Conservation (phyloP, 495 filamentous ascomycete species). For the Cenococcum geophilum region DNA sequence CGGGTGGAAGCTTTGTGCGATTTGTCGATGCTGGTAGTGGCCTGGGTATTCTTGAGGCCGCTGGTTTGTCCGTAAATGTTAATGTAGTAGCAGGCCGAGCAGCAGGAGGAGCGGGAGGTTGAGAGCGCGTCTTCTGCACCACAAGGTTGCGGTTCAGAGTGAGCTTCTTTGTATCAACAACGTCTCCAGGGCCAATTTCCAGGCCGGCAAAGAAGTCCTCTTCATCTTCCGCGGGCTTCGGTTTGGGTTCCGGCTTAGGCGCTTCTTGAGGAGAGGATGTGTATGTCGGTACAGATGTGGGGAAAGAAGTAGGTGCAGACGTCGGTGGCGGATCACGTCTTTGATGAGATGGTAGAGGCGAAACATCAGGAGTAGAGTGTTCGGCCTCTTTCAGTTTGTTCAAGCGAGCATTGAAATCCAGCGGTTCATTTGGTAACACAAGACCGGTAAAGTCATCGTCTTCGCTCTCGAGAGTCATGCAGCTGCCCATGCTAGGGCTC, state of each 20-base stretch:
- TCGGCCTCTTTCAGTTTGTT: slow-evolving; percentile 51
- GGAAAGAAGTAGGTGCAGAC: slow-evolving; percentile 15
- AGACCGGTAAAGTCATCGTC: slow-evolving; percentile 85
- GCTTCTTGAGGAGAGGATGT: slow-evolving; percentile 4
- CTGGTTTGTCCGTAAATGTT: slow-evolving; percentile 76
- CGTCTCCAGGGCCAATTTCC: slow-evolving; percentile 76
- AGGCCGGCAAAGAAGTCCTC: slow-evolving; percentile 86
- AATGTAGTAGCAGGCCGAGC: slow-evolving; percentile 70
- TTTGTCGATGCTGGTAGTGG: slow-evolving; percentile 57
- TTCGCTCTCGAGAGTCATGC: slow-evolving; percentile 86
- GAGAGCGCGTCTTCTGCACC: slow-evolving; percentile 63
- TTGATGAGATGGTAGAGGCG: slow-evolving; percentile 17
- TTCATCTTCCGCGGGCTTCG: slow-evolving; percentile 45
- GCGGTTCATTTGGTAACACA: slow-evolving; percentile 70
- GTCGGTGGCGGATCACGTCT: slow-evolving; percentile 23
- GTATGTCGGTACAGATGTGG: slow-evolving; percentile 3
- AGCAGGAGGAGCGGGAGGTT: slow-evolving; percentile 42
- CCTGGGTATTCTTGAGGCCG: slow-evolving; percentile 45
- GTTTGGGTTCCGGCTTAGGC: slow-evolving; percentile 16
- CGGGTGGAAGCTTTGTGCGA: slow-evolving; percentile 80
- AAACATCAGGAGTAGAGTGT: slow-evolving; percentile 20
- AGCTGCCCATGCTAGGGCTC: slow-evolving; percentile 86
- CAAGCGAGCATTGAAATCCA: slow-evolving; percentile 72
- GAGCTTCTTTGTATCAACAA: slow-evolving; percentile 70
- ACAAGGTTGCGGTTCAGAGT: slow-evolving; percentile 92